These are phyloP conservation scores for Magnolia kwangsiensis DNA, from an alignment of 164 flowering plant species.

Conservation along the genomic window DNA sequence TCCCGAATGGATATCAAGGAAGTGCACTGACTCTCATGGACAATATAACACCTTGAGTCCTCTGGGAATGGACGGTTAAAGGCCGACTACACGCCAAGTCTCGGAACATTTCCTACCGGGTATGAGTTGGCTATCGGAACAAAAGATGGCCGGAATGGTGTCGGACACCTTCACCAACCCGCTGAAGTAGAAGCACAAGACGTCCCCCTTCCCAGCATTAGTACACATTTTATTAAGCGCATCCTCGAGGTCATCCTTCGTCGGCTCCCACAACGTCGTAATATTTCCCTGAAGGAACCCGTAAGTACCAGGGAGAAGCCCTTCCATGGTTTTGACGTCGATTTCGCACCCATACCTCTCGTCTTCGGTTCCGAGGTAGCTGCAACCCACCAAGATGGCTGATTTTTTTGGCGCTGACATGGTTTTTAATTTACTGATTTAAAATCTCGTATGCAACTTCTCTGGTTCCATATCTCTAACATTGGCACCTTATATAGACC, in stretches of 20 bases:
- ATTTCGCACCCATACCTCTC: conserved; percentile 78
- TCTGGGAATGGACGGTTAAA: too few relatives aligned
- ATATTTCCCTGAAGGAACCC: conserved; percentile 42
- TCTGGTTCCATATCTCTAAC: too few relatives aligned
- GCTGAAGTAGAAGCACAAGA: conserved; percentile 66
- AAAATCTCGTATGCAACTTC: too few relatives aligned
- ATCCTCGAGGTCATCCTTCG: conserved; percentile 49
- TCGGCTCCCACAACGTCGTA: conserved; percentile 28
- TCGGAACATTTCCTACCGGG: conserved; percentile 37
- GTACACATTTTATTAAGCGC: conserved; percentile 46
- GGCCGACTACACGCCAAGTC: too few relatives aligned
- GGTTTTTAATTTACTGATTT: neutral
- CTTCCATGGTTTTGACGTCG: conserved; percentile 54
- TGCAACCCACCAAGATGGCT: conserved; percentile 64
- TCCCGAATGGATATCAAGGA: too few relatives aligned
- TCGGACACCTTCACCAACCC: conserved; percentile 17
- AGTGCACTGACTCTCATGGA: too few relatives aligned
- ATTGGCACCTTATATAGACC: too few relatives aligned
- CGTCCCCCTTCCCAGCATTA: conserved; percentile 38
- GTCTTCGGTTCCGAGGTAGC: conserved; percentile 39
- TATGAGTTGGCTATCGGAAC: conserved; percentile 69
- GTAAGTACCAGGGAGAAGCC: conserved; percentile 35
- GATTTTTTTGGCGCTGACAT: conserved; percentile 26
- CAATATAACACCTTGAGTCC: too few relatives aligned
- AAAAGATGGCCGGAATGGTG: conserved; percentile 65